Conservation (phyloP, 2,329 filamentous ascomycete species). For the Epichloe elymi region DNA sequence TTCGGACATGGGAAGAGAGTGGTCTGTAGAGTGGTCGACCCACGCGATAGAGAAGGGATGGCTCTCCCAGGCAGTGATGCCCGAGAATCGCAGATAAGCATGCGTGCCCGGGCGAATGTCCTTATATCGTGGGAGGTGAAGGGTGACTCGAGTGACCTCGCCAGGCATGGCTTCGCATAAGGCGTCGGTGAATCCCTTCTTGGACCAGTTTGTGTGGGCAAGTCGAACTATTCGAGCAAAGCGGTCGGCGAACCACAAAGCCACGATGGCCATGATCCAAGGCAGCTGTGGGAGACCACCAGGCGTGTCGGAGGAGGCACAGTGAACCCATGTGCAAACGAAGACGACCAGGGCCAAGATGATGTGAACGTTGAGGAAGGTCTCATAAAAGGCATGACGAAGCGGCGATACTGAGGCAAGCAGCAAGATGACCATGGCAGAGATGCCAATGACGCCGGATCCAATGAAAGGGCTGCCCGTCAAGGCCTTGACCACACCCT, state of each 20-base stretch:
- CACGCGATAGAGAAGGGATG: constrained; percentile 73
- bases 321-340: constrained; percentile 66
- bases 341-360: constrained; percentile 56
- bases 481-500: constrained; percentile 41
- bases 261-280: constrained; percentile 61
- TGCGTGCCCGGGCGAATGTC: constrained; percentile 58
- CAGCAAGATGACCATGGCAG: constrained; percentile 51
- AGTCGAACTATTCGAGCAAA: constrained; percentile 48
- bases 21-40: constrained; percentile 42
- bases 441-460: constrained; percentile 48
- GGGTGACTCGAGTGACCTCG: constrained; percentile 56
- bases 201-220: constrained; percentile 52
- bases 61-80: constrained; percentile 54
- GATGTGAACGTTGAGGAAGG: constrained; percentile 81
- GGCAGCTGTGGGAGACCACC: constrained; percentile 58
- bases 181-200: constrained; percentile 47
- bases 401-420: constrained; percentile 64
- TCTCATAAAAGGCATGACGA: constrained; percentile 93
- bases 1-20: constrained; percentile 26
- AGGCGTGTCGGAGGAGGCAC: constrained; percentile 42
- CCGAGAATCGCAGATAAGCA: constrained; percentile 58
- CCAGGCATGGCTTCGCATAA: constrained; percentile 55
- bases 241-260: constrained; percentile 68
- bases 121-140: constrained; percentile 54
- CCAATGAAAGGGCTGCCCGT: constrained; percentile 48